A percentile compares a stretch with the other conserved stretches of the same genome.
Conservation (phyloP, 164 flowering plant species). For the Paratinospora sagittata region DNA sequence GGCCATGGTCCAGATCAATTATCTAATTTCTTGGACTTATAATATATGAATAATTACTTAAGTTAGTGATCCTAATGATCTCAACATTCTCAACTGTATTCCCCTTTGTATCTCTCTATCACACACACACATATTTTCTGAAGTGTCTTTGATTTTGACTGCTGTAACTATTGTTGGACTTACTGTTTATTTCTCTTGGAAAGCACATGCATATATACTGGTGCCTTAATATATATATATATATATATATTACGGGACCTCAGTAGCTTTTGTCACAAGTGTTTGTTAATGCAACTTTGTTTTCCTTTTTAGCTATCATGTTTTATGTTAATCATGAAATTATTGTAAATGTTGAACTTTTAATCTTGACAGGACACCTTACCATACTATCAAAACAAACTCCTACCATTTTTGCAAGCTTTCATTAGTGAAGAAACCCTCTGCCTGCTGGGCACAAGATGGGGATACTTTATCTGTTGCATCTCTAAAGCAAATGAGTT, state of each 20-base stretch:
- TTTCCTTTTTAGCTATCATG: not conserved
- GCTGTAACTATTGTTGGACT: not conserved
- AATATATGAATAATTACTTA: too few relatives aligned
- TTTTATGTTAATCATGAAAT: not conserved
- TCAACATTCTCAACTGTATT: too few relatives aligned
- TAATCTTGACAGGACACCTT: slow-evolving; percentile 45
- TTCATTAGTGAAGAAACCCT: slow-evolving; percentile 55
- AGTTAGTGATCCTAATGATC: too few relatives aligned
- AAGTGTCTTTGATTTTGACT: too few relatives aligned
- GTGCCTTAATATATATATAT: not conserved
- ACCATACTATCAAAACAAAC: slow-evolving; percentile 53
- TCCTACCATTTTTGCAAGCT: slow-evolving; percentile 93
- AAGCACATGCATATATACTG: not conserved
- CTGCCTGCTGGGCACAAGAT: slow-evolving; percentile 20
- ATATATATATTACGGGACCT: not conserved
- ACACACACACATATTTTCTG: not conserved
- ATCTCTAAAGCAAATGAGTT: slow-evolving; percentile 5
- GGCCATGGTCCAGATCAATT: too few relatives aligned
- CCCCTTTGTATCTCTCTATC: too few relatives aligned
- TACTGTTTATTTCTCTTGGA: not conserved
- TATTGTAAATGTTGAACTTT: slow-evolving; percentile 3
- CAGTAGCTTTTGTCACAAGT: not conserved
- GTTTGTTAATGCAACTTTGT: not conserved
- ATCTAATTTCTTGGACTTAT: too few relatives aligned
- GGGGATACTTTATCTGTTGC: slow-evolving; percentile 11